Percentiles rank a stretch among this genome's conserved stretches.
Evolutionary conservation across 129 eudicot species (phyloP).

Genomic region (Pulicaria dysenterica): DNA sequence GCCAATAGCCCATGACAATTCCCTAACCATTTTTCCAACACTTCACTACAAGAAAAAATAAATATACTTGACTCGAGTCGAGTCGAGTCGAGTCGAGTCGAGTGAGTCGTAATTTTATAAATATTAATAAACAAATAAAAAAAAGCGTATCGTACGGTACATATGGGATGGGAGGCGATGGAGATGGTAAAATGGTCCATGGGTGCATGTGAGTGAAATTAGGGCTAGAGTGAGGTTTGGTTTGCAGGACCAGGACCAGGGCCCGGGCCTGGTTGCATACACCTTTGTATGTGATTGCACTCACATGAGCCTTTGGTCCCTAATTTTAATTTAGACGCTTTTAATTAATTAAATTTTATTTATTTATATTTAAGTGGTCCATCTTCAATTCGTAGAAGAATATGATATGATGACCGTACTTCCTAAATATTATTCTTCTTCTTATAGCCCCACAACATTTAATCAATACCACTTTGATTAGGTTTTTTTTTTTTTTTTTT

Average conservation of each 20-base stretch:
- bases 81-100: too few species aligned
- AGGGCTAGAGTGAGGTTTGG: slow-evolving; percentile 27
- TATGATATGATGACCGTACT: slow-evolving; percentile 35
- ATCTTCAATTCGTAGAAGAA: slow-evolving; percentile 21
- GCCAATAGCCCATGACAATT: slow-evolving; percentile 22
- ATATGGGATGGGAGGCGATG: slow-evolving; percentile 16
- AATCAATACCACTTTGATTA: slow-evolving; percentile 2
- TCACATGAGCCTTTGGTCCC: slow-evolving; percentile 23
- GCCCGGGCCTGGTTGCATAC: slow-evolving; percentile 30
- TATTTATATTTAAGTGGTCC: slow-evolving; percentile 33
- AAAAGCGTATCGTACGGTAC: slow-evolving; percentile 12
- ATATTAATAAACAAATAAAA: too few species aligned
- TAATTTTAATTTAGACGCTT: slow-evolving; percentile 22
- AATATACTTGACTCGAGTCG: too few species aligned
- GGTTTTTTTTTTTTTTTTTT: slow-evolving; percentile 9
- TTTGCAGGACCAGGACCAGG: slow-evolving; percentile 32
- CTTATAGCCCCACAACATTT: slow-evolving; percentile 31
- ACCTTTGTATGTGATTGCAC: slow-evolving; percentile 36
- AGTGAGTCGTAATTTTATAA: background rate
- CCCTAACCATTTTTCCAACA: background rate
- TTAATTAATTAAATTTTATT: too few species aligned
- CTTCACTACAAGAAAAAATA: slow-evolving; percentile 3
- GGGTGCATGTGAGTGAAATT: slow-evolving; percentile 34
- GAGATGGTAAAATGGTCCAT: slow-evolving; percentile 36
- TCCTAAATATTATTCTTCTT: slow-evolving; percentile 33